These are phyloP conservation scores for Aspergillus cristatus DNA, from an alignment of 495 filamentous ascomycete species.

Conservation along the genomic window DNA sequence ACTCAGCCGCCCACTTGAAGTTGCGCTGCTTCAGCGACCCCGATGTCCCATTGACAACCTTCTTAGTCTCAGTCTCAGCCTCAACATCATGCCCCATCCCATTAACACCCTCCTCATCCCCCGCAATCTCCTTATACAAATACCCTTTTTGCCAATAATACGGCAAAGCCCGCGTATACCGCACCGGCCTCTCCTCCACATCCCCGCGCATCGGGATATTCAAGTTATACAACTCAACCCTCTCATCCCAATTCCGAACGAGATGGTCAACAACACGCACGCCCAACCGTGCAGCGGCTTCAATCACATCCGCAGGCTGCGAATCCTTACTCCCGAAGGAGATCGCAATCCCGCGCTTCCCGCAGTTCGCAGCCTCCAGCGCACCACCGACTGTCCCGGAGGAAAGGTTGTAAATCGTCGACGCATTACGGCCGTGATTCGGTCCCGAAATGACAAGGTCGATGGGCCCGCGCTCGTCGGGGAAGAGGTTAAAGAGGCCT, in stretches of 20 bases:
- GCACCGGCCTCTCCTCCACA: constrained; percentile 51
- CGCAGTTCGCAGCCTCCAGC: constrained; percentile 81
- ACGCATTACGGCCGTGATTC: constrained; percentile 92
- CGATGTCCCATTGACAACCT: not conserved
- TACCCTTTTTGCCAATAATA: constrained; percentile 78
- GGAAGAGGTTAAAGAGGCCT: constrained; percentile 80
- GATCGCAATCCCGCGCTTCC: constrained; percentile 66
- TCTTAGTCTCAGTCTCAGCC: not conserved
- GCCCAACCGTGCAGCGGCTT: constrained; percentile 55
- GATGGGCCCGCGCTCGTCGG: constrained; percentile 52
- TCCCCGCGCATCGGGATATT: constrained; percentile 68
- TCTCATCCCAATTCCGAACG: constrained; percentile 58
- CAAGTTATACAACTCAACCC: constrained; percentile 75
- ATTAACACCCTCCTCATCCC: constrained; percentile 13
- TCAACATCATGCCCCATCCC: constrained; percentile 10
- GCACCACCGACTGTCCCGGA: constrained; percentile 88
- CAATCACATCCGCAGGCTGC: constrained; percentile 59
- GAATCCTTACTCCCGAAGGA: constrained; percentile 74
- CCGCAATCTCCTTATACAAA: constrained; percentile 59
- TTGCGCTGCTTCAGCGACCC: constrained; percentile 18
- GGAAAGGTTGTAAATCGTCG: constrained; percentile 79
- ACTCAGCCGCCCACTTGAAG: constrained; percentile 36
- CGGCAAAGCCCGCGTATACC: constrained; percentile 72
- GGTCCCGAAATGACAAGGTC: constrained; percentile 87
- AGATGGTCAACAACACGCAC: constrained; percentile 69